Conservation (phyloP, 257 asterid species). For the Solanum lycopersicoides region DNA sequence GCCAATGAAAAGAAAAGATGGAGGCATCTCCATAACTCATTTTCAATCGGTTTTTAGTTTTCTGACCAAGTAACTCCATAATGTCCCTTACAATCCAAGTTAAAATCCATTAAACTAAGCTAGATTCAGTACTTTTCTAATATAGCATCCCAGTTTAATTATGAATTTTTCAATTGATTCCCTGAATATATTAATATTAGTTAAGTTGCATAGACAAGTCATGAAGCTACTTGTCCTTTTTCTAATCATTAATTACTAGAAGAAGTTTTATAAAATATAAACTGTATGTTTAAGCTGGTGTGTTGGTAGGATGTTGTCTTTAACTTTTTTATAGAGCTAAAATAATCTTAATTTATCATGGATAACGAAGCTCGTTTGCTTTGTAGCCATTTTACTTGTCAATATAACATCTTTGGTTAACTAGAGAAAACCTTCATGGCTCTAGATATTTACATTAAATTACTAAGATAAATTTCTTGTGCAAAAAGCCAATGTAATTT, state of each 20-base stretch:
- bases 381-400: not conserved
- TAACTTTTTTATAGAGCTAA: conserved; percentile 7
- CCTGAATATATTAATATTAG: not conserved
- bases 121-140: not conserved
- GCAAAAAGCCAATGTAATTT: not conserved
- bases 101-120: conserved; percentile 2
- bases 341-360: not conserved
- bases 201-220: not conserved
- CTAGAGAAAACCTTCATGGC: not conserved
- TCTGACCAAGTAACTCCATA: not conserved
- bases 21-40: not conserved
- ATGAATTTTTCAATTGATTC: not conserved
- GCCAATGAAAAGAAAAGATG: not conserved
- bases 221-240: not conserved
- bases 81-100: conserved; percentile 24
- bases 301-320: not conserved
- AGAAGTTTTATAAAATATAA: not conserved
- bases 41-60: not conserved
- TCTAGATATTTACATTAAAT: not conserved
- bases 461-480: not conserved
- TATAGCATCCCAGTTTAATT: not conserved
- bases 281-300: not conserved
- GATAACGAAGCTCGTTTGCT: not conserved
- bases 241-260: not conserved
- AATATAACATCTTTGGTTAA: not conserved